Evolutionary conservation across 495 filamentous ascomycete species (phyloP).

Genomic region (Aspergillus haitiensis): DNA sequence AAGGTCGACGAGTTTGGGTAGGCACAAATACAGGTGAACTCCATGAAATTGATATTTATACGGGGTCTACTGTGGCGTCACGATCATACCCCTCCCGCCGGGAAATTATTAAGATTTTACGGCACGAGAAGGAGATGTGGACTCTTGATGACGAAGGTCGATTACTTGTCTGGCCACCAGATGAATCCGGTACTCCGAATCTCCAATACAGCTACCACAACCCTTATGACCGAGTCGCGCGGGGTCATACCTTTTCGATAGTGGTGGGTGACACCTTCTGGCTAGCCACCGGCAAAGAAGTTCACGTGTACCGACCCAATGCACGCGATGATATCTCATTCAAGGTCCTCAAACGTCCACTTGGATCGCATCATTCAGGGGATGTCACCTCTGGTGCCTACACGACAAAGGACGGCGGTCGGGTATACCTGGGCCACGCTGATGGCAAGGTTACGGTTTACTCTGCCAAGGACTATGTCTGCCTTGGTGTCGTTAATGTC

Average conservation of each 20-base stretch:
- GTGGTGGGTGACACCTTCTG: slow-evolving; percentile 77
- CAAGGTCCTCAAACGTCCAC: slow-evolving; percentile 66
- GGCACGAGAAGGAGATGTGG: slow-evolving; percentile 89
- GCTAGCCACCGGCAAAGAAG: slow-evolving; percentile 85
- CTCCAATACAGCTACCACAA: slow-evolving; percentile 61
- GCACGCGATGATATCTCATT: slow-evolving; percentile 67
- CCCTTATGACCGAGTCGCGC: slow-evolving; percentile 70
- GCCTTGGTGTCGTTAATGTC: slow-evolving; percentile 73
- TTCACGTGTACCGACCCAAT: slow-evolving; percentile 76
- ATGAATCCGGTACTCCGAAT: slow-evolving; percentile 70
- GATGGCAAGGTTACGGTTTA: slow-evolving; percentile 96
- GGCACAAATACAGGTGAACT: slow-evolving; percentile 85
- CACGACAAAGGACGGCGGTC: slow-evolving; percentile 70
- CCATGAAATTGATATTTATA: slow-evolving; percentile 77
- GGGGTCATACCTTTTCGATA: slow-evolving; percentile 84
- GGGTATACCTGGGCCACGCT: slow-evolving; percentile 85
- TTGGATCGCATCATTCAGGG: slow-evolving; percentile 66
- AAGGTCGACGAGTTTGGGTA: slow-evolving; percentile 85
- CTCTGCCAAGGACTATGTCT: slow-evolving; percentile 70
- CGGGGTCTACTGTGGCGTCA: slow-evolving; percentile 63
- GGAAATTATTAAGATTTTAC: slow-evolving; percentile 83
- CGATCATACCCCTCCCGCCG: slow-evolving; percentile 74
- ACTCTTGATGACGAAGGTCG: slow-evolving; percentile 88
- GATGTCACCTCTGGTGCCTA: slow-evolving; percentile 86
- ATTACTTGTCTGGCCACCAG: slow-evolving; percentile 82